Conservation (phyloP, 352 stramenopile species). For the Globisporangium nodosum region DNA sequence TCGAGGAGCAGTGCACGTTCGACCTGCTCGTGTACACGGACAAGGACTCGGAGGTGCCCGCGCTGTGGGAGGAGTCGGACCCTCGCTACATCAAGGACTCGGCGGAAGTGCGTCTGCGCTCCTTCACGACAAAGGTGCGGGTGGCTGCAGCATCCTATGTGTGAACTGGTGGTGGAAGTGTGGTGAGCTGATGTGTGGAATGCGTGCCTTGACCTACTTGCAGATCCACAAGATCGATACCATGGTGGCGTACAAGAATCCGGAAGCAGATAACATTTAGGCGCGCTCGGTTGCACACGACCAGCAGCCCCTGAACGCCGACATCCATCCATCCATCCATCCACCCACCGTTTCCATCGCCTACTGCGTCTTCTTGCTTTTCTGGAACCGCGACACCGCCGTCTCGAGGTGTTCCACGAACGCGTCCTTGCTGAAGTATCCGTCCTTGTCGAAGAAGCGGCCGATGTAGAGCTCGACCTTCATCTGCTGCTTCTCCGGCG, state of each 20-base stretch:
- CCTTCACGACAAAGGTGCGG: slow-evolving; percentile 95
- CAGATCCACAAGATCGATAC: slow-evolving; percentile 98
- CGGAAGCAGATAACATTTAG: slow-evolving; percentile 70
- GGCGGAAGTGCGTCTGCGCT: slow-evolving; percentile 96
- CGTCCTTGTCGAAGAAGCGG: slow-evolving; percentile 83
- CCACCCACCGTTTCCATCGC: slow-evolving; percentile 15
- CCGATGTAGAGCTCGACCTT: slow-evolving; percentile 77
- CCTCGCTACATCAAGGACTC: slow-evolving; percentile 97
- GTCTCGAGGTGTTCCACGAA: slow-evolving; percentile 67
- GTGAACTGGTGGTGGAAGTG: not conserved
- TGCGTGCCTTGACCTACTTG: slow-evolving; percentile 3
- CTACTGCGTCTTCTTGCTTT: slow-evolving; percentile 63
- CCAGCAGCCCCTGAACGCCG: not conserved
- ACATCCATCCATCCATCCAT: slow-evolving; percentile 8
- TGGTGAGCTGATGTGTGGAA: slow-evolving; percentile 8
- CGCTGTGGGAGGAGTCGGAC: slow-evolving; percentile 98
- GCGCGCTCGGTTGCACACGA: not conserved
- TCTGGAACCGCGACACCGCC: slow-evolving; percentile 60
- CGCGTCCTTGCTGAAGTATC: slow-evolving; percentile 74
- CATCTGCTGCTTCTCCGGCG: slow-evolving; percentile 30
- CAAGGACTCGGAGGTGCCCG: slow-evolving; percentile 92
- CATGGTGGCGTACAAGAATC: slow-evolving; percentile 97
- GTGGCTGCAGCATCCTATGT: too few species aligned
- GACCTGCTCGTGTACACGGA: slow-evolving; percentile 99
- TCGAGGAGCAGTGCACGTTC: slow-evolving; percentile 98